Percentiles rank a stretch among this genome's conserved stretches.
Evolutionary conservation across 23 red algal species (phyloP).

Genomic region (Porphyridium purpureum): DNA sequence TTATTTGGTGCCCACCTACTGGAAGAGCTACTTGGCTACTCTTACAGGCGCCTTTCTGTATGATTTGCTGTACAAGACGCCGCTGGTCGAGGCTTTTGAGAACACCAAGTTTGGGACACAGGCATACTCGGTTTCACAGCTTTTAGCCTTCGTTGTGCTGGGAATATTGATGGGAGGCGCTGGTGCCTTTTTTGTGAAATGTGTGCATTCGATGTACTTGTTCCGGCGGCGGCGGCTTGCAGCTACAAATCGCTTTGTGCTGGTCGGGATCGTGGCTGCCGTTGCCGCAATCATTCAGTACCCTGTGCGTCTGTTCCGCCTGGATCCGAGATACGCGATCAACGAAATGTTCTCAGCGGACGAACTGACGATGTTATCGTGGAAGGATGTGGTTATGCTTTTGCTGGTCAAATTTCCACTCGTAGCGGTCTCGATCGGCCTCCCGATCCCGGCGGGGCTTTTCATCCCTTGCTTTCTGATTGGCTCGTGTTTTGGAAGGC

Average conservation of each 20-base stretch:
- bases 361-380: conserved; percentile 38
- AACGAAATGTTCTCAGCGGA: conserved; percentile 82
- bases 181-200: conserved; percentile 81
- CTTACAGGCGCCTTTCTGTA: conserved; percentile 78
- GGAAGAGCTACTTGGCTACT: conserved; percentile 73
- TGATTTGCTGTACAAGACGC: conserved; percentile 91
- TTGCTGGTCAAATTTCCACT: conserved; percentile 86
- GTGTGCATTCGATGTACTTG: conserved; percentile 70
- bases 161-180: conserved; percentile 67
- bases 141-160: conserved; percentile 58
- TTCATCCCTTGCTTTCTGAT: conserved; percentile 95
- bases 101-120: conserved; percentile 56
- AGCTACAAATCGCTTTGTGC: conserved; percentile 58
- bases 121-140: conserved; percentile 36
- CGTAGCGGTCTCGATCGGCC: conserved; percentile 77
- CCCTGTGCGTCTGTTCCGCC: conserved; percentile 66
- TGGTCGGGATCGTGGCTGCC: conserved; percentile 60
- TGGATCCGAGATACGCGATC: conserved; percentile 84
- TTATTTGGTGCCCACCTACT: conserved; percentile 97
- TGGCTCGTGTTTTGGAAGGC: conserved; percentile 69
- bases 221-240: conserved; percentile 57
- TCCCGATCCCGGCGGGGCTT: conserved; percentile 90
- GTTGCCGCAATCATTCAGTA: conserved; percentile 74
- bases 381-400: conserved; percentile 39
- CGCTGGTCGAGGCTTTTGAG: conserved; percentile 97